Conservation (phyloP, 2,329 filamentous ascomycete genomes). For the Whalleya microplaca region DNA sequence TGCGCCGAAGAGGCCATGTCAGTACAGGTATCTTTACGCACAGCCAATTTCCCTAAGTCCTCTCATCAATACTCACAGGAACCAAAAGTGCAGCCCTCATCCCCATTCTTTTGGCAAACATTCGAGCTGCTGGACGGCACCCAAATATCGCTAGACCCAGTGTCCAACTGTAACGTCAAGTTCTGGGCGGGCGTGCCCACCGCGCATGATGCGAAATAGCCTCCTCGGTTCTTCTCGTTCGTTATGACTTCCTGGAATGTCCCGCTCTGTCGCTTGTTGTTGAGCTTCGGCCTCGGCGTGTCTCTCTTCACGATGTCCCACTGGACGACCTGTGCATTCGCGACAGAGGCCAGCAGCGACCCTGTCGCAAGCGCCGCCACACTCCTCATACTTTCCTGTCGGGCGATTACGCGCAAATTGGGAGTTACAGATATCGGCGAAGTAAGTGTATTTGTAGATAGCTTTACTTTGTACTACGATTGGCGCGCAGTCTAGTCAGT, state of each 20-base stretch:
- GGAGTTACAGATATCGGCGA: neutral
- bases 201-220: constrained; percentile 60
- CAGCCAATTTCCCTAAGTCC: neutral
- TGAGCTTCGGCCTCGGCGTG: constrained; percentile 33
- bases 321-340: constrained; percentile 46
- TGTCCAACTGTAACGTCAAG: constrained; percentile 64
- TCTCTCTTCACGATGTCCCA: constrained; percentile 51
- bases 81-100: constrained; percentile 46
- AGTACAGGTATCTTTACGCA: constrained; percentile 15
- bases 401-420: neutral
- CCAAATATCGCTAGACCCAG: constrained; percentile 69
- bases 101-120: constrained; percentile 42
- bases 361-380: constrained; percentile 30
- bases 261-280: constrained; percentile 42
- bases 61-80: constrained; percentile 45
- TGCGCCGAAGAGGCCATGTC: constrained; percentile 9
- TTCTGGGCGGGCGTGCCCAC: constrained; percentile 62
- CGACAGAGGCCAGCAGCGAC: constrained; percentile 33
- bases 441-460: neutral
- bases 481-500: neutral
- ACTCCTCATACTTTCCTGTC: constrained; percentile 30
- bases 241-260: constrained; percentile 48
- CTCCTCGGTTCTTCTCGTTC: constrained; percentile 49
- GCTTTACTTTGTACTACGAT: neutral
- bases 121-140: constrained; percentile 47